Evolutionary conservation across 2,329 filamentous ascomycete genomes (phyloP).

Genomic region (Diaporthe velutina): DNA sequence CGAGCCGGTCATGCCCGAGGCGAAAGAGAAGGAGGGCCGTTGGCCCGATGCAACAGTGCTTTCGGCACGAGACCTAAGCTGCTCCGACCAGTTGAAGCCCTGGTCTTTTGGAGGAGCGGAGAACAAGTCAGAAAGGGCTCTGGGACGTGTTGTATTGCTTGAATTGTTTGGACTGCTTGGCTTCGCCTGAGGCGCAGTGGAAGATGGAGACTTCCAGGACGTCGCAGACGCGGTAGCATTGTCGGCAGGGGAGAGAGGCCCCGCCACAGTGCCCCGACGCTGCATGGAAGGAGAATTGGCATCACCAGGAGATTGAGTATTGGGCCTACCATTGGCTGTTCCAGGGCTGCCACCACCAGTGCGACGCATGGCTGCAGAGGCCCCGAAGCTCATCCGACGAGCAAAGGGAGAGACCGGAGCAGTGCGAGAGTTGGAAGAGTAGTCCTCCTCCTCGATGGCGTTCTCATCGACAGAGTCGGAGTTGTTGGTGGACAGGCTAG

Average conservation of each 20-base stretch:
- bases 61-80: slow-evolving; percentile 91
- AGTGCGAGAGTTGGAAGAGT: slow-evolving; percentile 64
- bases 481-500: slow-evolving; percentile 77
- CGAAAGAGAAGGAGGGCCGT: slow-evolving; percentile 71
- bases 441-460: slow-evolving; percentile 78
- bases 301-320: slow-evolving; percentile 49
- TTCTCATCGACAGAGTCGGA: slow-evolving; percentile 78
- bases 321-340: slow-evolving; percentile 69
- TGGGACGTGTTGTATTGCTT: slow-evolving; percentile 69
- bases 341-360: slow-evolving; percentile 70
- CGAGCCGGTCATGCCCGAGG: slow-evolving; percentile 56
- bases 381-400: slow-evolving; percentile 91
- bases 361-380: slow-evolving; percentile 75
- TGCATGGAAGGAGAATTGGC: slow-evolving; percentile 50
- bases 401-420: slow-evolving; percentile 80
- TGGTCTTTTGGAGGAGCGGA: slow-evolving; percentile 78
- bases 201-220: slow-evolving; percentile 47
- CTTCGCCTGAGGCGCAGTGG: slow-evolving; percentile 43
- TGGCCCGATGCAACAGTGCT: slow-evolving; percentile 73
- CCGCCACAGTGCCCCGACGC: slow-evolving; percentile 42
- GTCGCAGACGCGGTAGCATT: slow-evolving; percentile 47
- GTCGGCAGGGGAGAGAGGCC: slow-evolving; percentile 49
- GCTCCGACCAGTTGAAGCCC: slow-evolving; percentile 97
- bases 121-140: slow-evolving; percentile 75
- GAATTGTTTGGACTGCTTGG: slow-evolving; percentile 72